Base-by-base conservation (phyloP, 179 eudicot species). In the Corrigiola litoralis region DNA sequence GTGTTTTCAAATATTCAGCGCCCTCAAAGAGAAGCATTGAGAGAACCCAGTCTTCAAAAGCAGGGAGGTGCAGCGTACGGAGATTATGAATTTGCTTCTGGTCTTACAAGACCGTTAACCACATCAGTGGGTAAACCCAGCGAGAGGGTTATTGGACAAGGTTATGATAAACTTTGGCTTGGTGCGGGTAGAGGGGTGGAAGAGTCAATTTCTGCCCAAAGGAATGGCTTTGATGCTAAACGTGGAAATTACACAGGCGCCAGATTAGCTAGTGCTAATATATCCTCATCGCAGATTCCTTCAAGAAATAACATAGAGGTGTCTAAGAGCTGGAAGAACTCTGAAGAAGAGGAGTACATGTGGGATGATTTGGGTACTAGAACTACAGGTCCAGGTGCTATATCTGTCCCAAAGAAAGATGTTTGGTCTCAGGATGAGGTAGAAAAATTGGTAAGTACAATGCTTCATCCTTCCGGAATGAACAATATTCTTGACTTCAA, bases 321-420 rank as follows among this genome's bases (percentile, higher is more conserved):
- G 44, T 77, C 84, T 68, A 67, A 59, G 72, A 90, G 85, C 84
- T 90, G 99, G 99, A 86, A 90, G 76, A 79, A 85, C 79, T 84
- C 96, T 48, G 97, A 90, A 65, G 99, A 94, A 70, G 96, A 90
- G 84, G 97, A 94, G 84, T 94, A 72, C 59, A 72, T 72, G 75
- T 90, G 99, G 99, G 90, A 90, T 68, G 95, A 82, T 50, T 68
- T 89, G 69, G 84, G 80, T 52, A 70, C 88, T 57, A 79, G 66
- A 51, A 69, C 68, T 32, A 56, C 74, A 56, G 82, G 71, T 73
- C 81, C 68, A 56, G 75, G 49, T 45, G 70, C 58, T 41, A 29
- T 59, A 46, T 48, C 45, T 60, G 58, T 57, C 61, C 61, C 73
- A 23, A 73, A 63, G 67, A 88, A 77, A 70, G 87, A 81, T 63